Conservation (phyloP, 805 yeast species). For the Candida morakotiae region DNA sequence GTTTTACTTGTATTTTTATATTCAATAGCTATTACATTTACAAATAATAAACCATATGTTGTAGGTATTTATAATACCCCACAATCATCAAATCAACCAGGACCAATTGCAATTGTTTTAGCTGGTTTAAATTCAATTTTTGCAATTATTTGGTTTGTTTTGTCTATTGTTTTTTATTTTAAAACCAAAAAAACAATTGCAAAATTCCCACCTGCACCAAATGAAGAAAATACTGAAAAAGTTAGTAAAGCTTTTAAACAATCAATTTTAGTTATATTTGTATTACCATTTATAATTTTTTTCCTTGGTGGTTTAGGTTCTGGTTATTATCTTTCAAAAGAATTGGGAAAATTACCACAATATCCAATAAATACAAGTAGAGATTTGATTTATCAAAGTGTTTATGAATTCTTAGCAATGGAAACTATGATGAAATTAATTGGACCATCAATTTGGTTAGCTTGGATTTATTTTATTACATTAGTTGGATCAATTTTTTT, state of each 20-base stretch:
- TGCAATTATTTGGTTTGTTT: constrained; percentile 12
- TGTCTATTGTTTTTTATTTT: constrained; percentile 17
- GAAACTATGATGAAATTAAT: neutral
- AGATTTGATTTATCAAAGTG: constrained; percentile 1
- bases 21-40: neutral
- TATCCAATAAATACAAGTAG: constrained; percentile 1
- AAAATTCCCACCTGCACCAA: constrained; percentile 24
- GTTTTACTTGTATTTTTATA: neutral
- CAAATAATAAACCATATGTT: neutral
- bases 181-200: constrained; percentile 23
- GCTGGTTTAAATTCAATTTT: constrained; percentile 4
- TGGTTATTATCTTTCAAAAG: neutral
- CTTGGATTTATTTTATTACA: constrained; percentile 10
- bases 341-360: neutral
- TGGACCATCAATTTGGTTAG: constrained; percentile 9
- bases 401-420: neutral
- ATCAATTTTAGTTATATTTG: constrained; percentile 23
- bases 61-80: neutral
- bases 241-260: constrained; percentile 19
- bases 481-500: constrained; percentile 16
- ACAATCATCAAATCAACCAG: neutral
- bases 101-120: constrained; percentile 4
- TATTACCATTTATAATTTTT: constrained; percentile 17
- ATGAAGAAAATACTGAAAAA: constrained; percentile 13
- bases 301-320: constrained; percentile 4